phyloP scores from a whole-genome alignment of 371 early-diverging fungal species.

The Syncephalastrum sp. region DNA sequence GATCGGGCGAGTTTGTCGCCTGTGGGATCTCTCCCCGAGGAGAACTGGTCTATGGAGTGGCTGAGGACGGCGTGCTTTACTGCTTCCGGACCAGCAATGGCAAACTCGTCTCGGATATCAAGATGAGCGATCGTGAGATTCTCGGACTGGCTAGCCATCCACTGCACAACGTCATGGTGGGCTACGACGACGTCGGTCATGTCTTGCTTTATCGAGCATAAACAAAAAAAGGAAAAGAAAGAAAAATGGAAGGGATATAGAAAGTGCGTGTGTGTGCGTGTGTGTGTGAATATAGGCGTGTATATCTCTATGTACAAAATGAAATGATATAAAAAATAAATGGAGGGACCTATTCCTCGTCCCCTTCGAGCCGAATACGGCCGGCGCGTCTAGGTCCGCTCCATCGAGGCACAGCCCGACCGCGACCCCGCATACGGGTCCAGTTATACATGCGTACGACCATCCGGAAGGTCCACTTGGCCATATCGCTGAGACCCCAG shows the following conservation, averaged over 20 bases:
- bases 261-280: no score
- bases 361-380: conserved; percentile 36
- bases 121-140: conserved; percentile 60
- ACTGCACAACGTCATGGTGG: conserved; percentile 70
- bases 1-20: conserved; percentile 58
- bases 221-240: not conserved
- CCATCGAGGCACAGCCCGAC: conserved; percentile 50
- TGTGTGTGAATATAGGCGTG: no score
- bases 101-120: conserved; percentile 22
- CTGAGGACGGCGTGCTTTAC: conserved; percentile 63
- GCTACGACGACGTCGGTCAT: conserved; percentile 66
- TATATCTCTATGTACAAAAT: no score
- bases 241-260: no score
- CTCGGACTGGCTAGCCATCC: conserved; percentile 78
- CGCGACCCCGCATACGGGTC: conserved; percentile 39
- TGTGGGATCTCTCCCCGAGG: conserved; percentile 74
- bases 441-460: conserved; percentile 25
- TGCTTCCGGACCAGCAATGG: conserved; percentile 62
- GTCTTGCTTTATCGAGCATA: conserved; percentile 53
- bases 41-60: conserved; percentile 69
- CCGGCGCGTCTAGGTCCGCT: conserved; percentile 32
- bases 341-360: conserved; percentile 6
- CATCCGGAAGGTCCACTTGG: conserved; percentile 25
- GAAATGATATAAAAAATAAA: no score
- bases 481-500: conserved; percentile 40